phyloP scores from a whole-genome alignment of 257 asterid species.

The Petrea volubilis region DNA sequence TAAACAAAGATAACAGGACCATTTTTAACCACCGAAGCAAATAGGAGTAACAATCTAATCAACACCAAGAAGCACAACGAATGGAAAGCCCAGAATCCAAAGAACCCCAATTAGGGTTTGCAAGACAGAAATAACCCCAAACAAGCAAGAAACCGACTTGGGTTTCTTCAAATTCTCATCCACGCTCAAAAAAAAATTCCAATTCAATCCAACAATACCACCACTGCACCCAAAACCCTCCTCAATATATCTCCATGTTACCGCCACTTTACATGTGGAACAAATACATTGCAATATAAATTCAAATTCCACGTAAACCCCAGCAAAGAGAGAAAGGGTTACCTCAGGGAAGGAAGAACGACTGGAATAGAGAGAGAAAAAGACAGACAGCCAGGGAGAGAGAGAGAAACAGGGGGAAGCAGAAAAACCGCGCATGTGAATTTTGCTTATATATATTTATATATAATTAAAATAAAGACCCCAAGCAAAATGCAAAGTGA shows the following conservation, averaged over 20 bases:
- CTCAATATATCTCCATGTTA: neutral
- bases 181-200: neutral
- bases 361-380: no score
- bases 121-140: neutral
- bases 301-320: neutral
- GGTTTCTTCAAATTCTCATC: neutral
- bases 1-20: neutral
- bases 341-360: conserved; percentile 25
- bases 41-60: conserved; percentile 1
- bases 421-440: conserved; percentile 23
- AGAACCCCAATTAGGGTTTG: conserved; percentile 26
- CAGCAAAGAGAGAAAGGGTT: conserved; percentile 7
- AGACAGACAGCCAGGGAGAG: no score
- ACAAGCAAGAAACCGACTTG: neutral
- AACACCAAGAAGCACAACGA: conserved; percentile 2
- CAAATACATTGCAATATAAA: conserved; percentile 2
- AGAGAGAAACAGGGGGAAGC: no score
- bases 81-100: conserved; percentile 12
- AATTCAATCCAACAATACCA: neutral
- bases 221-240: conserved; percentile 2
- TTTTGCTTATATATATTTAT: neutral
- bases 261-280: conserved; percentile 8
- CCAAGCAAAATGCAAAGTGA: neutral
- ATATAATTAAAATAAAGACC: neutral
- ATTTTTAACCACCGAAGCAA: neutral